phyloP scores from a whole-genome alignment of 2,329 filamentous ascomycete species.

The Colletotrichum sp. region DNA sequence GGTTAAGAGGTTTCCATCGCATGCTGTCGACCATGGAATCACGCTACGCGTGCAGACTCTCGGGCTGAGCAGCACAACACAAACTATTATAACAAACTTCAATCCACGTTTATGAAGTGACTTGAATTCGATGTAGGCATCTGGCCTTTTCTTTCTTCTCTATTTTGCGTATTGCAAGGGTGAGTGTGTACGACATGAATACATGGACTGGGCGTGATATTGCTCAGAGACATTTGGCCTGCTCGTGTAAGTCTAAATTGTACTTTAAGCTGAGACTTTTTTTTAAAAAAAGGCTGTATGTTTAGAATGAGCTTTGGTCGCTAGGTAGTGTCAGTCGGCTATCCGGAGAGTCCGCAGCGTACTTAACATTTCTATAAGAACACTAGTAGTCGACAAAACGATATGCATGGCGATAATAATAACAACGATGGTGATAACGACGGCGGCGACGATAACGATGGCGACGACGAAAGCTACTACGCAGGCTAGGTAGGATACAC shows the following conservation, averaged over 20 bases:
- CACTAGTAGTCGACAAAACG: too few species aligned
- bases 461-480: too few species aligned
- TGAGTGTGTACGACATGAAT: background rate
- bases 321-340: too few species aligned
- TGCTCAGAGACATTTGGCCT: background rate
- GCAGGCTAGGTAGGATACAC: too few species aligned
- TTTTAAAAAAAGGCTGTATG: background rate
- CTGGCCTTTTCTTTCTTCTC: background rate
- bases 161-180: background rate
- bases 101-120: background rate
- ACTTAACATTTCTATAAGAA: accelerated
- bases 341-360: too few species aligned
- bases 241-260: background rate
- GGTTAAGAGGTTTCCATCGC: background rate
- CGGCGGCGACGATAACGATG: too few species aligned
- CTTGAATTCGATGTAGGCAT: background rate
- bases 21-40: background rate
- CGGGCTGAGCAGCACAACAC: background rate
- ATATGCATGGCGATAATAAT: too few species aligned
- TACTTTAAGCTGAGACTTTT: accelerated
- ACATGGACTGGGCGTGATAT: background rate
- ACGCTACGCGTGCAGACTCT: background rate
- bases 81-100: background rate
- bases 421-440: too few species aligned
- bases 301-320: background rate